Conservation (phyloP, 1,139 yeast genomes). For the Suhomyces panamericanus region DNA sequence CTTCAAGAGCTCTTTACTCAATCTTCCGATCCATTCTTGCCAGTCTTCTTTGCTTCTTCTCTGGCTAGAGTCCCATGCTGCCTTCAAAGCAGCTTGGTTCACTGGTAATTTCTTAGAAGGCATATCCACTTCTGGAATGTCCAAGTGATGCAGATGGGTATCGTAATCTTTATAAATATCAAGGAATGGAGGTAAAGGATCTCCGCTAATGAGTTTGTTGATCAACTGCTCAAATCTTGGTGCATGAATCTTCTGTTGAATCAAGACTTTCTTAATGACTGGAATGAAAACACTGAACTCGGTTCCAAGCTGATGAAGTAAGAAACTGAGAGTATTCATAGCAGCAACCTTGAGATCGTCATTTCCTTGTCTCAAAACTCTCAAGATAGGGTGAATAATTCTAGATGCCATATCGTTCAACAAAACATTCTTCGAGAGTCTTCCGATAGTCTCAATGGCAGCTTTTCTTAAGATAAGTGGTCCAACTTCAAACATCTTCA, state of each 20-base stretch:
- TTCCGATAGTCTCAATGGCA: conserved; percentile 84
- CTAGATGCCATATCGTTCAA: conserved; percentile 89
- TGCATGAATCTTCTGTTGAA: conserved; percentile 65
- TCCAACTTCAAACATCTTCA: conserved; percentile 74
- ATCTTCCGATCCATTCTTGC: conserved; percentile 94
- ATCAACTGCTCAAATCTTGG: conserved; percentile 80
- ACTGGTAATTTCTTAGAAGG: conserved; percentile 77
- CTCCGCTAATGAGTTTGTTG: conserved; percentile 77
- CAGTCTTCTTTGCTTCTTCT: conserved; percentile 92
- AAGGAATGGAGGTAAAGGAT: conserved; percentile 79
- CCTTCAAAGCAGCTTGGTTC: conserved; percentile 70
- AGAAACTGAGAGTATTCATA: conserved; percentile 77
- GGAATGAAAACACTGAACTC: conserved; percentile 90
- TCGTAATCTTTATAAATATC: conserved; percentile 70
- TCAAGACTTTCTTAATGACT: conserved; percentile 70
- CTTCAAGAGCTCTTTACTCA: conserved; percentile 81
- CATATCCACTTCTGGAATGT: conserved; percentile 65
- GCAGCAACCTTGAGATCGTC: conserved; percentile 67
- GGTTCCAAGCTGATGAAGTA: conserved; percentile 76
- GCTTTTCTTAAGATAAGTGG: conserved; percentile 60
- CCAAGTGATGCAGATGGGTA: conserved; percentile 48
- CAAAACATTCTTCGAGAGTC: conserved; percentile 69
- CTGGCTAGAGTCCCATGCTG: conserved; percentile 91
- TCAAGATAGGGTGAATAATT: conserved; percentile 79
- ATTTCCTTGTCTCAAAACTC: conserved; percentile 60